Base-by-base conservation (phyloP, 2,329 filamentous ascomycete genomes). In the Cladosporium sp. region DNA sequence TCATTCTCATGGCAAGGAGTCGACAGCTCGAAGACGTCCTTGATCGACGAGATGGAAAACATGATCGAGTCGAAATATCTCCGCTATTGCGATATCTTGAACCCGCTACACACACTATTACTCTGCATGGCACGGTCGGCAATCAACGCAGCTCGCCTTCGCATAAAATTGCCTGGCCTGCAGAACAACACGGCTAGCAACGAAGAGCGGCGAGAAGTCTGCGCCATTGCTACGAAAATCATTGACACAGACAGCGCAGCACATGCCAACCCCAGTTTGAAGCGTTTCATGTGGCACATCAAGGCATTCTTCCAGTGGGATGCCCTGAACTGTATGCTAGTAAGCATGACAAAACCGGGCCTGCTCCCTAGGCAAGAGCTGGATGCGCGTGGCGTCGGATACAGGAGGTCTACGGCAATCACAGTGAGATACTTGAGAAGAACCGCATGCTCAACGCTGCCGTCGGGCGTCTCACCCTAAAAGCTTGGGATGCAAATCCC, bases 271-370 rank as follows among this genome's bases (percentile, higher is more conserved):
- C 61, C 64, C 22, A 63, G 64, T 18, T 62, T 74, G 20, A 63
- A 68, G 22, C 69, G 76, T 34, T 80, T 78, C 59, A 70, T 72
- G 17, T 80, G 76, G 75, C 76, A 79, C 47, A 70, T 75, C 8
- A 69, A 77, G 39, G 72, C 79, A n/a, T 73, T 76, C 57, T 66
- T 80, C 40, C 61, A 80, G 29, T 70, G 64, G 50, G 70, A 73
- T 27, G 61, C 75, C 12, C 61, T 67, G 11, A 61, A 67, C 27
- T 67, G 68, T 41, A 59, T 65, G 4, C 55, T 70, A 18, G 66
- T 63, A 7, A 61, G 69, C 20, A 62, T 74, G 17, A 50, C 57
- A 3, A 54, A 55, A 18, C 52, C 56, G 7, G 57, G 53, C 13
- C 40, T 59, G 9, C 53, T 58, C 11, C 56, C 61, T n/a, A 56